A percentile compares a stretch with the other conserved stretches of the same genome.
Conservation (phyloP, 495 filamentous ascomycete genomes). For the Tuber umbilicatum region DNA sequence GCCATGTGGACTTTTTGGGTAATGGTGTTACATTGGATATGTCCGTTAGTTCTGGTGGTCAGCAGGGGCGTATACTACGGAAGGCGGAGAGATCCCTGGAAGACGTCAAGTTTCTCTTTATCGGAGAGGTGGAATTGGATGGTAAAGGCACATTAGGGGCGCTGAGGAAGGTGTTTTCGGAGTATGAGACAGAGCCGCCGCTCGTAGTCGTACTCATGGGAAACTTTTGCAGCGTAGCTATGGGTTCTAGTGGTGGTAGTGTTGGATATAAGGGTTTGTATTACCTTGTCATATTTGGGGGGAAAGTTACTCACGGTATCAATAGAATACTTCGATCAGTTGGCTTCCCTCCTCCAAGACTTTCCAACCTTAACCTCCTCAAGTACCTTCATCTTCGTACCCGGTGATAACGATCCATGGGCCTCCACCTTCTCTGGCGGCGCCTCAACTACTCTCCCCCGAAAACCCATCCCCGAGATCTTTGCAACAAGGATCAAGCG, state of each 20-base stretch:
- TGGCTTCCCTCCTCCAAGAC: conserved; percentile 76
- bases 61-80: conserved; percentile 78
- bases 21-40: conserved; percentile 38
- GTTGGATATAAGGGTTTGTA: conserved; percentile 40
- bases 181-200: conserved; percentile 66
- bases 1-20: conserved; percentile 94
- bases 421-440: conserved; percentile 76
- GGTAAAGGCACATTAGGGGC: conserved; percentile 68
- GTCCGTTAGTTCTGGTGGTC: conserved; percentile 58
- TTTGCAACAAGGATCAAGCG: conserved; percentile 79
- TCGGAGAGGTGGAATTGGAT: conserved; percentile 81
- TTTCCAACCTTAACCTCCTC: conserved; percentile 73
- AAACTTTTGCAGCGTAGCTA: conserved; percentile 70
- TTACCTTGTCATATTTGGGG: not conserved
- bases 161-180: conserved; percentile 62
- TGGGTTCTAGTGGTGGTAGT: conserved; percentile 61
- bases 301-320: conserved; percentile 48
- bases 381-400: conserved; percentile 83
- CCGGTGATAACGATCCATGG: conserved; percentile 96
- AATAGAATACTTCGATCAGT: conserved; percentile 82
- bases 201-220: conserved; percentile 73
- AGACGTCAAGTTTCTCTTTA: conserved; percentile 57
- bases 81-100: conserved; percentile 53
- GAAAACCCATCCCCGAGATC: conserved; percentile 68
- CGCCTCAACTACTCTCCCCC: conserved; percentile 66